These are phyloP conservation scores for Thuidium tamariscinum DNA, from an alignment of 225 moss, liverwort and hornwort species.

Conservation along the genomic window DNA sequence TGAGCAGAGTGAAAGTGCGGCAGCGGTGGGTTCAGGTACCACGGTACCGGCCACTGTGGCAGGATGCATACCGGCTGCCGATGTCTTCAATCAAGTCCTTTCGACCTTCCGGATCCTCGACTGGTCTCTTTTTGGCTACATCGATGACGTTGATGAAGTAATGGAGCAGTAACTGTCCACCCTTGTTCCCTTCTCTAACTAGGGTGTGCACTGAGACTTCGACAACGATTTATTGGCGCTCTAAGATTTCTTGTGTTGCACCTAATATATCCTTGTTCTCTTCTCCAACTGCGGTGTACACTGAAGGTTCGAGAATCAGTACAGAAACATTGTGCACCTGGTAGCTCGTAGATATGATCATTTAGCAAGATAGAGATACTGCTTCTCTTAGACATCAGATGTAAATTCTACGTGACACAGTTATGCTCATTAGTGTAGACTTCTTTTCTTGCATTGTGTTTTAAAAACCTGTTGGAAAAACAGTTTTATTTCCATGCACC, in stretches of 20 bases:
- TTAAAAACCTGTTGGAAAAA: not conserved
- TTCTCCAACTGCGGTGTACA: not conserved
- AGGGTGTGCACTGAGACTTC: not conserved
- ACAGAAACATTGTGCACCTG: not conserved
- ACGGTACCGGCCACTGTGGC: conserved; percentile 18
- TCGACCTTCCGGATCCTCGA: conserved; percentile 43
- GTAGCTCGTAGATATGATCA: too few relatives aligned
- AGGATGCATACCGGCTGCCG: conserved; percentile 28
- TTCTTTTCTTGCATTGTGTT: not conserved
- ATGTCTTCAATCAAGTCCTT: conserved; percentile 36
- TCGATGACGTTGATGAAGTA: conserved; percentile 1
- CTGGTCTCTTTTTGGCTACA: conserved; percentile 52
- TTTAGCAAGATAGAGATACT: not conserved
- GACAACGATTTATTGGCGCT: too few relatives aligned
- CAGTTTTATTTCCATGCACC: not conserved
- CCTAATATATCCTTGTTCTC: not conserved
- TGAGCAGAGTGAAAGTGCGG: conserved; percentile 41
- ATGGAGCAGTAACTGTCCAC: not conserved
- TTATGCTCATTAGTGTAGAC: not conserved
- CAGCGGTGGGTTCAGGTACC: conserved; percentile 27
- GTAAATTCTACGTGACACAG: not conserved
- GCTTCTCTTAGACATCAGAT: not conserved
- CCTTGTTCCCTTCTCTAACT: not conserved
- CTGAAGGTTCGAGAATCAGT: not conserved
- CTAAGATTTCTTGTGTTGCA: too few relatives aligned